Base-by-base conservation (phyloP, 2,329 filamentous ascomycete species). In the Basipetospora chlamydospora region DNA sequence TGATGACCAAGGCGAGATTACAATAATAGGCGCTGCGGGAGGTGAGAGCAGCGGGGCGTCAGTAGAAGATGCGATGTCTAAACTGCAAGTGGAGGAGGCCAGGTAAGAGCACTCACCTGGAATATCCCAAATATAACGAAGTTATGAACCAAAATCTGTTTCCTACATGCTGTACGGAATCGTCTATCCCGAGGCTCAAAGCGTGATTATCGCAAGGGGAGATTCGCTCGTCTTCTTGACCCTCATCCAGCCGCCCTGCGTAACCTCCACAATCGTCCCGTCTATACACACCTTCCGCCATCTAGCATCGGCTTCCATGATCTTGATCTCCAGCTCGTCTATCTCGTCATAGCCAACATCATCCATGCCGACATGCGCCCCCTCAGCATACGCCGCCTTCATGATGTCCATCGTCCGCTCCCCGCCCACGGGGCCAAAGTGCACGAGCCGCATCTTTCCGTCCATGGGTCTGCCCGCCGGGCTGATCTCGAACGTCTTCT, bases 271-370 rank as follows among this genome's bases (percentile, higher is more conserved):
- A 47, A 93, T 92, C 37, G 80, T 85, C 3, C 88, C 88, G 55
- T 96, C 88, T n/a, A 96, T 66, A 53, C 88, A 96, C 11, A 93
- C 70, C 49, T 87, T 74, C 42, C 88, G 67, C 86, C 86, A 95
- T 36, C 75, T 63, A 31, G 61, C 63, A n/a, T 84, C 74, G 12
- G 70, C 61, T 48, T 90, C 82, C 2, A 61, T 43, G 25, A 84
- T 75, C 12, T 70, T 66, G 32, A 95, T 73, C 40, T 59, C 64
- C 13, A 94, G 45, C 35, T 70, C 70, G 2, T 80, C 70, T 6
- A 90, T 66, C 37, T 73, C 67, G 13, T 80, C 71, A 51, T 95
- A 95, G 0, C 66, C 66, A 1, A 95, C 78, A 64, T 67, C 70
- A 28, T 47, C 42, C 56, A 69, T 59, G 2, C 47, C 58, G 2